Evolutionary conservation across 164 flowering plant genomes (phyloP).

Genomic region (Aristolochia californica): DNA sequence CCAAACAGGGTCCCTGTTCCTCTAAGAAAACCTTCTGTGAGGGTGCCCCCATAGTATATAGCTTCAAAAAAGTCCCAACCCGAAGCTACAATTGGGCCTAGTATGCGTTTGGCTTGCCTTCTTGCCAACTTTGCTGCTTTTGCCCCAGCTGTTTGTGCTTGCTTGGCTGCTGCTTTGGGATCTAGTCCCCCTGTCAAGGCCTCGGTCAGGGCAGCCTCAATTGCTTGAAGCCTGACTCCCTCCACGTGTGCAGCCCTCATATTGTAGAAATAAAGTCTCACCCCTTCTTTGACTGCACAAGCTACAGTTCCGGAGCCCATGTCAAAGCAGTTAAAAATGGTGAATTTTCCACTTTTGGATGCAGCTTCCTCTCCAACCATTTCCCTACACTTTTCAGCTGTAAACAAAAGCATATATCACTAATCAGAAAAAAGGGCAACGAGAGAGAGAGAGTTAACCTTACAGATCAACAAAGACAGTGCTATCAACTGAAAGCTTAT

Average conservation of each 20-base stretch:
- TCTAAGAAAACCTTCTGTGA: slow-evolving; percentile 72
- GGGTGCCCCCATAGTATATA: slow-evolving; percentile 75
- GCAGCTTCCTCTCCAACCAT: slow-evolving; percentile 73
- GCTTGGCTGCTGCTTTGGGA: slow-evolving; percentile 61
- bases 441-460: no score
- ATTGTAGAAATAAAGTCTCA: slow-evolving; percentile 52
- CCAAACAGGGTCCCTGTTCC: slow-evolving; percentile 85
- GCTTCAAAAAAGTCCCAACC: slow-evolving; percentile 98
- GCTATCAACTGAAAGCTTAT: no score
- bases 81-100: slow-evolving; percentile 79
- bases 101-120: slow-evolving; percentile 68
- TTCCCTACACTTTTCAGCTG: slow-evolving; percentile 86
- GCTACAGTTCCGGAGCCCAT: slow-evolving; percentile 33
- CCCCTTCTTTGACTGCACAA: slow-evolving; percentile 28
- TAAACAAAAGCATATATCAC: not conserved
- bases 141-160: slow-evolving; percentile 67
- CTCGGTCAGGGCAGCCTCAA: slow-evolving; percentile 59
- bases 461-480: no score
- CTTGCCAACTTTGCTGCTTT: slow-evolving; percentile 81
- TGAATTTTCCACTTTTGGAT: slow-evolving; percentile 83
- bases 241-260: slow-evolving; percentile 69
- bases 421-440: no score
- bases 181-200: slow-evolving; percentile 58
- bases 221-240: slow-evolving; percentile 42
- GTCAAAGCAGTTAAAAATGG: slow-evolving; percentile 44